Base-by-base conservation (phyloP, 148 eudicot genomes). In the Rhododendron henanense region DNA sequence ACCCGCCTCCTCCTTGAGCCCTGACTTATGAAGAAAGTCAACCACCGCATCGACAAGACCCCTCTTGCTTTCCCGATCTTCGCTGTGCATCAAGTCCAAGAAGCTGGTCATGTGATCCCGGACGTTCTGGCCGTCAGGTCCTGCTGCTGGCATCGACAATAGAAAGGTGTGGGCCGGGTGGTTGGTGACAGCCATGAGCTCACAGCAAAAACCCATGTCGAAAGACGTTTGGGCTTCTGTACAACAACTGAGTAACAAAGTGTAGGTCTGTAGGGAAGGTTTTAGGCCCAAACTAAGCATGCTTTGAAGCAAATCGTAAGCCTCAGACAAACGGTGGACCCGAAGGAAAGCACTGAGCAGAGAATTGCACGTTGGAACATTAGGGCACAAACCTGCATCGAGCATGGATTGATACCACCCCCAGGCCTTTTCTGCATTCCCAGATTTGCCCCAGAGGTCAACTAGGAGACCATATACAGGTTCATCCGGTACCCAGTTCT, bases 361-460 rank as follows among this genome's bases (percentile, higher is more conserved):
- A 8, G 99, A 97, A 69, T 97, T 97, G 85, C 96, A 95, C 0
- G 98, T 97, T 0, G 99, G 99, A 59, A 97, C 98, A 84, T 97
- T 97, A 1, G 99, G 98, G 85, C 91, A 85, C 84, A 97, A 87
- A 73, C 97, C 98, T 0, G 94, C 98, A 78, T 92, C 78, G 18
- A 97, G 95, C 99, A 97, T 97, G 53, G 98, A 92, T 87, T 88
- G 95, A 85, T 97, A 97, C 99, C 99, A 97, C 11, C 88, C 92
- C 90, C 93, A 89, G 39, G 99, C 98, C 87, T 95, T 97, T 51
- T 93, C 96, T 13, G 89, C 92, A 87, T 97, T 93, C 44, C 99
- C 99, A 3, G 93, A 90, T 88, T 97, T 97, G 14, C 99, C 99
- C 99, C 99, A 97, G 67, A 97, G 85, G 82, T 95, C 99, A n/a